A percentile compares a stretch with the other conserved stretches of the same genome.
These are phyloP conservation scores for Micractinium conductrix DNA, from an alignment of 139 green algal species.

Conservation along the genomic window DNA sequence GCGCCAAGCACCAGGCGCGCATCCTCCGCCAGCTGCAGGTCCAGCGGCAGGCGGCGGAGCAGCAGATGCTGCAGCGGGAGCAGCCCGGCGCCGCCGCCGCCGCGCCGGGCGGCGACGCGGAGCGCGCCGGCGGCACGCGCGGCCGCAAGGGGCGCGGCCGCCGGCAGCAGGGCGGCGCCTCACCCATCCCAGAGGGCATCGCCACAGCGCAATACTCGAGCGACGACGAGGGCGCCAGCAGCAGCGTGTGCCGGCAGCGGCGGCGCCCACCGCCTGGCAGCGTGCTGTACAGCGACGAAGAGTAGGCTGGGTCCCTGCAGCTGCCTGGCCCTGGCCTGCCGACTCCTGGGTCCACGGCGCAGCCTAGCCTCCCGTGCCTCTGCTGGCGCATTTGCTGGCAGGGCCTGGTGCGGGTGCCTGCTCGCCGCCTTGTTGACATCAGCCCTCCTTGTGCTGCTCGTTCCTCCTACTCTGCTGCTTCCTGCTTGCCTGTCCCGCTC, in stretches of 20 bases:
- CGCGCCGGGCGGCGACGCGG: not conserved
- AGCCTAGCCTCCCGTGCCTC: no score
- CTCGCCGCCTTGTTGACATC: no score
- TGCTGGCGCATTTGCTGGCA: no score
- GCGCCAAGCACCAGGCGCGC: conserved; percentile 4
- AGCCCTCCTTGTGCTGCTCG: no score
- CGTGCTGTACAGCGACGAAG: conserved; percentile 28
- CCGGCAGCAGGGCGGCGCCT: not conserved
- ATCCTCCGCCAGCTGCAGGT: conserved; percentile 6
- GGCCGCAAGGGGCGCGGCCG: not conserved
- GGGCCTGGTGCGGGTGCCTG: no score
- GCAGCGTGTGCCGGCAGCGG: not conserved
- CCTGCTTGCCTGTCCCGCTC: no score
- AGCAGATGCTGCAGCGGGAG: not conserved
- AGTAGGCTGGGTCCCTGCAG: no score
- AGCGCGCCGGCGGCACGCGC: not conserved
- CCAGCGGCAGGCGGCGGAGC: not conserved
- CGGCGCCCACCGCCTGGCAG: not conserved
- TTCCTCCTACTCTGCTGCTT: no score
- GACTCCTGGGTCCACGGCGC: not conserved
- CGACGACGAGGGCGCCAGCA: not conserved
- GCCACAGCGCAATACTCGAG: not conserved
- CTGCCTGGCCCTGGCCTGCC: not conserved
- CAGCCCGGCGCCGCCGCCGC: not conserved
- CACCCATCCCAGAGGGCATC: not conserved